Evolutionary conservation across 2,329 filamentous ascomycete species (phyloP).

Genomic region (Aspergillus aculeatus): DNA sequence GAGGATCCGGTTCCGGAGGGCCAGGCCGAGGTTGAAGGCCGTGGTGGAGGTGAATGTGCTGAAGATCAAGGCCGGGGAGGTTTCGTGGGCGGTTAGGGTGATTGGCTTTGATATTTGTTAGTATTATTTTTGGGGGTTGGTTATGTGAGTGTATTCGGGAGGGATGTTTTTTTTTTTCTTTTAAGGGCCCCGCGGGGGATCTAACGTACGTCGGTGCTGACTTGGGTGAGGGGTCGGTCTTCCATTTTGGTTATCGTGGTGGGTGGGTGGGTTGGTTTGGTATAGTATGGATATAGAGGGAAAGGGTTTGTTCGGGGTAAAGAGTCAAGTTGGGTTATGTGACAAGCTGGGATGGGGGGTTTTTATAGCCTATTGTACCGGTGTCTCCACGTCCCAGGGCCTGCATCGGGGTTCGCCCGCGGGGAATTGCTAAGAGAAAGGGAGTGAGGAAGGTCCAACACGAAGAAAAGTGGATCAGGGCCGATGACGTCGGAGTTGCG

Average conservation of each 20-base stretch:
- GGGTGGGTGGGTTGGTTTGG: background rate
- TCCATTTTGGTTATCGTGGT: slow-evolving; percentile 24
- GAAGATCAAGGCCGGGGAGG: slow-evolving; percentile 32
- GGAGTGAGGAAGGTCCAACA: background rate
- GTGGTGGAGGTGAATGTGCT: slow-evolving; percentile 39
- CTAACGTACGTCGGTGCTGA: slow-evolving; percentile 31
- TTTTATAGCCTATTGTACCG: background rate
- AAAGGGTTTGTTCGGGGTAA: too few species aligned
- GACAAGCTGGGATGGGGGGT: background rate
- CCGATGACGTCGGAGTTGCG: background rate
- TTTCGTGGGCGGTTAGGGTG: slow-evolving; percentile 32
- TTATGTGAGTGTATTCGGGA: too few species aligned
- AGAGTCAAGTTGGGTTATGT: too few species aligned
- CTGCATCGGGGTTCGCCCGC: background rate
- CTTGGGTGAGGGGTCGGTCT: slow-evolving; percentile 23
- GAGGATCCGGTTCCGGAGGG: slow-evolving; percentile 40
- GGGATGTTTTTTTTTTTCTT: too few species aligned
- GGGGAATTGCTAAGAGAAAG: background rate
- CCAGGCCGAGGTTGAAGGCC: slow-evolving; percentile 40
- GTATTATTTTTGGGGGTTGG: background rate
- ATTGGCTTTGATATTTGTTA: slow-evolving; percentile 23
- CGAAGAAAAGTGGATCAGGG: background rate
- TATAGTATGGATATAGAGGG: too few species aligned
- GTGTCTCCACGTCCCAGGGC: too few species aligned
- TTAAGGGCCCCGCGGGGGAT: too few species aligned